These are phyloP conservation scores for Huntiella savannae DNA, from an alignment of 2,329 filamentous ascomycete species.

Conservation along the genomic window DNA sequence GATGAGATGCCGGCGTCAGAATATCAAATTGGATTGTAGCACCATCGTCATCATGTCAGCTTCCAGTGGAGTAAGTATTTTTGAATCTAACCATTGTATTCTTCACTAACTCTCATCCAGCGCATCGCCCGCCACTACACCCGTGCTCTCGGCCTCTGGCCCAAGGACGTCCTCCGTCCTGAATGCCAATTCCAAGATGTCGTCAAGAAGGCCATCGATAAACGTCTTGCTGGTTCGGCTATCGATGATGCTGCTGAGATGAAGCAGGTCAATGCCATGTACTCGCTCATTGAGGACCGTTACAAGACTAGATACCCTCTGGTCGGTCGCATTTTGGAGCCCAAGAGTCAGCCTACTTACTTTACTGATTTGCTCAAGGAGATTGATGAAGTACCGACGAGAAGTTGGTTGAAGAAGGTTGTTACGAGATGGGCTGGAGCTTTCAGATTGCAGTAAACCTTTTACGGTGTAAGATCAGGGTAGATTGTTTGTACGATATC, in stretches of 20 bases:
- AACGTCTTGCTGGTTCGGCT: slow-evolving; percentile 13
- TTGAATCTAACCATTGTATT: background rate
- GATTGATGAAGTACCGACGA: slow-evolving; percentile 41
- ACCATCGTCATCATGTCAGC: slow-evolving; percentile 13
- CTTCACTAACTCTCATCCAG: slow-evolving; percentile 1
- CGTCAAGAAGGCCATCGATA: slow-evolving; percentile 18
- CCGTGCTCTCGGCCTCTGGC: slow-evolving; percentile 38
- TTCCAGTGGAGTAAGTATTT: slow-evolving; percentile 13
- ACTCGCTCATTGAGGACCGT: slow-evolving; percentile 38
- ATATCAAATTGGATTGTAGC: no score
- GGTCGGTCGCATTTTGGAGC: slow-evolving; percentile 25
- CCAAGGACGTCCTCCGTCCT: slow-evolving; percentile 42
- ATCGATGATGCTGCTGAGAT: slow-evolving; percentile 4
- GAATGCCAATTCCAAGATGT: slow-evolving; percentile 42
- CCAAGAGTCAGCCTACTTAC: slow-evolving; percentile 44
- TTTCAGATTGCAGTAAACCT: slow-evolving; percentile 33
- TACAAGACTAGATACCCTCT: slow-evolving; percentile 25
- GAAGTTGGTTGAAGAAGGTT: slow-evolving; percentile 33
- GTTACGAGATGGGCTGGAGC: slow-evolving; percentile 38
- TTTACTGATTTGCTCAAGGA: slow-evolving; percentile 42
- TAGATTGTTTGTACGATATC: background rate
- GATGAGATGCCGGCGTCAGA: no score
- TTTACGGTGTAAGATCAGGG: background rate
- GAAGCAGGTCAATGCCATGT: slow-evolving; percentile 37
- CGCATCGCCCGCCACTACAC: slow-evolving; percentile 22